Evolutionary conservation across 805 yeast genomes (phyloP).

Genomic region (Metschnikowia bowlesiae): DNA sequence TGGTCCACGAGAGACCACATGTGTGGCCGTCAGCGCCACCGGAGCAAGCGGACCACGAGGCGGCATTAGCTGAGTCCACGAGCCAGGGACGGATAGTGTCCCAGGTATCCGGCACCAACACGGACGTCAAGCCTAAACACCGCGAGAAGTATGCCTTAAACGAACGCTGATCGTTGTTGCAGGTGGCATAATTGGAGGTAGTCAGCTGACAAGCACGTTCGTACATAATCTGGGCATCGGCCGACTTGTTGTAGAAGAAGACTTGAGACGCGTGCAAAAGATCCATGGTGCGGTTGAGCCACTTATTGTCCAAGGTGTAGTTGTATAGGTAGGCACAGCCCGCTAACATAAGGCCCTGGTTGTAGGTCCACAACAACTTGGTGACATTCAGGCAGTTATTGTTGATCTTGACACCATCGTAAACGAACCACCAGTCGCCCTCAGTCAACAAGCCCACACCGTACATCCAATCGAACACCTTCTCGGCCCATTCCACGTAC

Average conservation of each 20-base stretch:
- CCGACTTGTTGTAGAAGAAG: conserved; percentile 44
- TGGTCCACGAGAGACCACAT: conserved; percentile 20
- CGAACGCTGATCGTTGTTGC: conserved; percentile 88
- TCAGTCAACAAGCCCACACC: conserved; percentile 41
- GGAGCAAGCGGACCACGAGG: conserved; percentile 16
- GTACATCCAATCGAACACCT: conserved; percentile 76
- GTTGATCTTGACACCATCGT: conserved; percentile 65
- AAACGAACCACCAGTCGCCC: conserved; percentile 49
- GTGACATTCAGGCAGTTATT: conserved; percentile 61
- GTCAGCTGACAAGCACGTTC: conserved; percentile 80
- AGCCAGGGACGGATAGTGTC: conserved; percentile 44
- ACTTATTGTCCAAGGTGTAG: conserved; percentile 56
- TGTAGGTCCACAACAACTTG: conserved; percentile 76
- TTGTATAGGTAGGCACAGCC: conserved; percentile 83
- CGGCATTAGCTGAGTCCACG: conserved; percentile 31
- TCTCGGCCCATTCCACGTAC: conserved; percentile 70
- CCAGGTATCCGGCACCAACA: conserved; percentile 58
- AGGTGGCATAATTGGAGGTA: conserved; percentile 29
- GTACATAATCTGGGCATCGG: conserved; percentile 49
- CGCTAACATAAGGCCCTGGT: conserved; percentile 71
- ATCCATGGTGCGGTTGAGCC: conserved; percentile 60
- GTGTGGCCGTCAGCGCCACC: conserved; percentile 21
- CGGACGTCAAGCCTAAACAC: conserved; percentile 68
- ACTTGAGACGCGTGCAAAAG: conserved; percentile 52
- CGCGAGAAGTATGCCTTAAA: conserved; percentile 82